Evolutionary conservation across 805 yeast genomes (phyloP), one percentile per base, ranked within the genome.

Genomic region (Candida sanyiensis): DNA sequence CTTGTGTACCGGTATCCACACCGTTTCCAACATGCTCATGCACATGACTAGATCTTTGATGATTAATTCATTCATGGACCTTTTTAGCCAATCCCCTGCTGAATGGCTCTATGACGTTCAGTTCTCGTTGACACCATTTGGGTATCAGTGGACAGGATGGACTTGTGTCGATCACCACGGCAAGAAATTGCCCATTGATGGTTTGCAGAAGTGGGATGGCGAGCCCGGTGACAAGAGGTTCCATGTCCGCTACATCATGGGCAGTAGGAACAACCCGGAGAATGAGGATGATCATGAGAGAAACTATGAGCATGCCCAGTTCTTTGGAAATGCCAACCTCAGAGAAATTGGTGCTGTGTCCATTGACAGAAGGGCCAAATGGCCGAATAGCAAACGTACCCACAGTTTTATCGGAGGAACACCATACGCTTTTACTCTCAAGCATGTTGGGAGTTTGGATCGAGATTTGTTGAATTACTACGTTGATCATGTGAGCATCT

Each of bases 371-470:
- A 24, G 15, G 8, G 37, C 37, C 3, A 39, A 22, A 25, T 35
- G 33, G 33, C 20, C 17, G 16, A 12, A 15, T 16, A 34, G 33
- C n/a, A 13, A n/a, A 3, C 25, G 25, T 7, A 7, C 17, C 6
- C 34, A 31, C 21, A 18, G 7, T 11, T 7, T 25, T 3, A 22
- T 38, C 26, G 24, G 19, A 7, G 32, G 28, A 5, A 22, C 25
- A 15, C 20, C 22, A 11, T 39, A 35, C 12, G 33, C 34, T 23
- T 39, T 35, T 22, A 29, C 39, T 13, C 31, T 35, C 10, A 39
- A 39, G 13, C 43, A 39, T 27, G 29, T 39, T 15, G 39, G 39
- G 7, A 39, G 33, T 21, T 32, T 39, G 10, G 43, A 39, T 16
- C n/a, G 23, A n/a, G 39, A 27, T 5, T 25, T 35, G 9, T 27